phyloP scores from a whole-genome alignment of 129 eudicot genomes.

The Ambrosia trifida region DNA sequence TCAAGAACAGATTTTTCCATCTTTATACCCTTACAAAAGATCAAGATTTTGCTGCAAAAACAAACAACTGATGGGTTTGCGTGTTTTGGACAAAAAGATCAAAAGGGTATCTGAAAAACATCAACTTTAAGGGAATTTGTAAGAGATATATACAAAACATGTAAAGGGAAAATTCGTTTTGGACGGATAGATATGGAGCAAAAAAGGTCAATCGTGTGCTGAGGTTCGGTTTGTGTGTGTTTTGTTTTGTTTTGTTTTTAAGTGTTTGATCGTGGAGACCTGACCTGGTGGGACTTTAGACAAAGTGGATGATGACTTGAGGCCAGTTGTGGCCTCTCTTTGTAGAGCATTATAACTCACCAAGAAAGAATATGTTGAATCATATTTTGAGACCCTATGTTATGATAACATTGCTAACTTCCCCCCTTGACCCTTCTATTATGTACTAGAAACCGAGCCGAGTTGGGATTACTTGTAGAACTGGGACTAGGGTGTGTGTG shows the following conservation, averaged over 20 bases:
- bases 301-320: conserved; percentile 28
- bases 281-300: conserved; percentile 18
- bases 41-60: background rate
- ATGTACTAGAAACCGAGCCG: background rate
- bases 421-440: conserved; percentile 1
- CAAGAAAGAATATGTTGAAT: background rate
- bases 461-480: background rate
- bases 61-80: conserved; percentile 20
- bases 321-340: background rate
- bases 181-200: conserved; percentile 37
- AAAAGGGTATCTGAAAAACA: conserved; percentile 27
- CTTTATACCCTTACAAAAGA: background rate
- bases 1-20: conserved; percentile 49
- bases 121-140: conserved; percentile 24
- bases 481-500: too few species aligned
- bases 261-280: conserved; percentile 22
- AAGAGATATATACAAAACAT: conserved; percentile 25
- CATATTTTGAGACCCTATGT: background rate
- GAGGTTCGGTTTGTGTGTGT: background rate
- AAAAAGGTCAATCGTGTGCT: conserved; percentile 24
- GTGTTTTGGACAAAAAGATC: conserved; percentile 14
- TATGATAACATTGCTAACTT: background rate
- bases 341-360: background rate
- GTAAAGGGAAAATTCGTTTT: conserved; percentile 41
- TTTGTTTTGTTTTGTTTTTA: too few species aligned